Evolutionary conservation across 176 grass and related monocot genomes (phyloP), one percentile per base, ranked within the genome.

Genomic region (Carex scoparia): DNA sequence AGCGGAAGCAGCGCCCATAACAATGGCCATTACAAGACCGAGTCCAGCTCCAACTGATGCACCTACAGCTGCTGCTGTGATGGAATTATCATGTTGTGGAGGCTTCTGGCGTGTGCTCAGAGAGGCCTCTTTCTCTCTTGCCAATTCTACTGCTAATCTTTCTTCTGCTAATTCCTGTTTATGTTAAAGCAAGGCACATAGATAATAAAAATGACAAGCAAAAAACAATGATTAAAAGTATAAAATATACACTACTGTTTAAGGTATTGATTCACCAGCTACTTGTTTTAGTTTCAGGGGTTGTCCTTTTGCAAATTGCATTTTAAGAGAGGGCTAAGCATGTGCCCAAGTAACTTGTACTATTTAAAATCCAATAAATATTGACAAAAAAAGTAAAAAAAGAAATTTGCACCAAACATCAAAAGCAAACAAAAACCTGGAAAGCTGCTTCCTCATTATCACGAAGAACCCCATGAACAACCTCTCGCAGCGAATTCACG

Each of bases 1-100:
- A 13, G 92, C 89, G 84, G 95, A 98, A 70, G 90, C 92, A 60
- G 95, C 95, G 55, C 95, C 95, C 95, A 98, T 98, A 77, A 94
- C 92, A 82, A 98, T 82, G 40, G 95, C 91, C 95, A 98, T 91
- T 79, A 94, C 91, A 83, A 98, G 61, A 30, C 95, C 95, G 38
- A 98, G 89, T 11, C 95, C 92, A 63, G 92, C 93, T 70, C 95
- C 95, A 65, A 94, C 86, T 38, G 92, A 98, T 81, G 95, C 91
- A 79, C 95, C 95, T 53, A 98, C 88, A 51, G 88, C 95, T 82
- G 95, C 95, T 89, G 95, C 95, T 74, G 91, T 91, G 48, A 91
- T 87, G 30, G 92, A 89, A 53, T 86, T 90, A 79, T 92, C 92
- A 83, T 90, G 91, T 89, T 86, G 85, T 13, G 57, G 69, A 55